Evolutionary conservation across 257 asterid genomes (phyloP).

Genomic region (Solanum appendiculatum): DNA sequence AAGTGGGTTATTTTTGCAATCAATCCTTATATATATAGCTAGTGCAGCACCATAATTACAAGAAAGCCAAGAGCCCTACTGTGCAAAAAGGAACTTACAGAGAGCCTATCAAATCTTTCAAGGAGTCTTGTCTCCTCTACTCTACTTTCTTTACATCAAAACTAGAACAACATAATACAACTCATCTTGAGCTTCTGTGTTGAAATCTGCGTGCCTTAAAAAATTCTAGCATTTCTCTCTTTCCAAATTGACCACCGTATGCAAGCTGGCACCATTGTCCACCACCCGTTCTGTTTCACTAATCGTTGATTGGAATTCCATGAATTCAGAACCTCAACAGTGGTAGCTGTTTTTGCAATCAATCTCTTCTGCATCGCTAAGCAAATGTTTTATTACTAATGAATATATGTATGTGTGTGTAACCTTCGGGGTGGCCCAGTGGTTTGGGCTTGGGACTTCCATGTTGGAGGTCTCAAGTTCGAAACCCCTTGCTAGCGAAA

Average conservation of each 20-base stretch:
- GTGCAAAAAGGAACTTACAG: not conserved
- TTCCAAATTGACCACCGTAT: not conserved
- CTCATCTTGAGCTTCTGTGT: not conserved
- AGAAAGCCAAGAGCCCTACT: not conserved
- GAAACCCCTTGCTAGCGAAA: too few species aligned
- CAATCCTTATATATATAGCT: not conserved
- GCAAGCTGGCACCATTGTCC: not conserved
- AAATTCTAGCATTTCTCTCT: not conserved
- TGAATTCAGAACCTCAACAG: not conserved
- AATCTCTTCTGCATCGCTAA: not conserved
- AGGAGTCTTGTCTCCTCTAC: too few species aligned
- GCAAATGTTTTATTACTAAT: not conserved
- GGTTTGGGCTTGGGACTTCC: too few species aligned
- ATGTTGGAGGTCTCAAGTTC: too few species aligned
- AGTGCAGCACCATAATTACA: not conserved
- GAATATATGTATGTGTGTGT: not conserved
- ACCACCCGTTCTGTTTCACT: not conserved
- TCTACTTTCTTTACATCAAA: too few species aligned
- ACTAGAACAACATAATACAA: not conserved
- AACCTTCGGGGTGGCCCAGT: too few species aligned
- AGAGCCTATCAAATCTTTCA: not conserved
- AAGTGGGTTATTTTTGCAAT: not conserved
- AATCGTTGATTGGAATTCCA: not conserved
- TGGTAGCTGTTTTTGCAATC: not conserved
- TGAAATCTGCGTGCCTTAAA: not conserved